These are phyloP conservation scores for Scenedesmus sp. DNA, from an alignment of 163 green algal species.

Conservation along the genomic window DNA sequence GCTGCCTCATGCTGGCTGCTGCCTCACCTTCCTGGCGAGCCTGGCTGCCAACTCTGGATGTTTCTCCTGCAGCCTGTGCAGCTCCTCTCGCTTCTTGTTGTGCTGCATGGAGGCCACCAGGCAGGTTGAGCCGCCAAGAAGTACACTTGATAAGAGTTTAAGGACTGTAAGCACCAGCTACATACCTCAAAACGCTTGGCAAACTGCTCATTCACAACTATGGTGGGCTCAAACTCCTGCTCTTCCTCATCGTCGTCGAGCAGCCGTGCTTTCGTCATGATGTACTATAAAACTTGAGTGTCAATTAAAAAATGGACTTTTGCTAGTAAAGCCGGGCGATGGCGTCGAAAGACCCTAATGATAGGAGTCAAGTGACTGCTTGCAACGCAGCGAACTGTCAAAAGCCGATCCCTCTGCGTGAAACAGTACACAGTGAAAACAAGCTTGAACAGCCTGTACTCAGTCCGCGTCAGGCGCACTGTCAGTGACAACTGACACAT, in stretches of 20 bases:
- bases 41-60: conserved; percentile 78
- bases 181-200: conserved; percentile 79
- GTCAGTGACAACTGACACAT: background rate
- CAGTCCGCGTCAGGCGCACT: background rate
- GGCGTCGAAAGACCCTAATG: background rate
- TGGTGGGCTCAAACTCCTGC: conserved; percentile 23
- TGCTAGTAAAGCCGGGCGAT: background rate
- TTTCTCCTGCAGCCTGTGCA: conserved; percentile 90
- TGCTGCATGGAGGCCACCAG: conserved; percentile 74
- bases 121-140: background rate
- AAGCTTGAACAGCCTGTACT: background rate
- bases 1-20: background rate
- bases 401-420: background rate
- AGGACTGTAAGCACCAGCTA: background rate
- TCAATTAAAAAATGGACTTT: background rate
- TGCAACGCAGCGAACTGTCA: background rate
- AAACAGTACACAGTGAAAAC: background rate
- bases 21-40: conserved; percentile 39
- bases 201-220: conserved; percentile 79
- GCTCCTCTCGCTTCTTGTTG: conserved; percentile 91
- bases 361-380: background rate
- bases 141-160: background rate
- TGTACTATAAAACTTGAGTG: background rate
- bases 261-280: conserved; percentile 13
- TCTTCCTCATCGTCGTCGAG: conserved; percentile 65